A percentile compares a stretch with the other conserved stretches of the same genome.
Conservation (phyloP, 1,284 basidiomycete species). For the Cryptococcus sp. region DNA sequence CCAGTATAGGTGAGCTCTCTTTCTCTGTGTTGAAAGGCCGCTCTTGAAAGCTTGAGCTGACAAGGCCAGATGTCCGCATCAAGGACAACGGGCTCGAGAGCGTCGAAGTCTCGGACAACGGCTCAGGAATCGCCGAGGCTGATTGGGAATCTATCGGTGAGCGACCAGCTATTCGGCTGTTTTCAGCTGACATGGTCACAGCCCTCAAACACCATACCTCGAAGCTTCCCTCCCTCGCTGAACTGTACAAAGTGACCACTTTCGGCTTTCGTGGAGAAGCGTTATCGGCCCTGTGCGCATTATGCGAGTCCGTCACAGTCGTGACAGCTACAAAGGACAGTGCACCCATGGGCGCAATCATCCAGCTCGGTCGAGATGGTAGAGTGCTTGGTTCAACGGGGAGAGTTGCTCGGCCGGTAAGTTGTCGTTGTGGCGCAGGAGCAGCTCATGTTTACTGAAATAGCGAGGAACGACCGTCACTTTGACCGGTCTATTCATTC, state of each 20-base stretch:
- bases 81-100: conserved; percentile 83
- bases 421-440: conserved; percentile 28
- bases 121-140: conserved; percentile 73
- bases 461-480: conserved; percentile 86
- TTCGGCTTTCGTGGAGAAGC: conserved; percentile 98
- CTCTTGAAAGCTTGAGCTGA: background rate
- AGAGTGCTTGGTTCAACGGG: conserved; percentile 58
- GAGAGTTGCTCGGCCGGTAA: conserved; percentile 72
- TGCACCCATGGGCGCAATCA: conserved; percentile 73
- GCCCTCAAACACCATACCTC: conserved; percentile 93
- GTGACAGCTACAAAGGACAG: conserved; percentile 71
- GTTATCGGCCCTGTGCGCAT: conserved; percentile 84
- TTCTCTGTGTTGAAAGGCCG: background rate
- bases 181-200: conserved; percentile 36
- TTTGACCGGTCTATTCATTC: conserved; percentile 72
- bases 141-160: conserved; percentile 79
- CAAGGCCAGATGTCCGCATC: conserved; percentile 75
- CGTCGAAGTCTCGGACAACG: conserved; percentile 92
- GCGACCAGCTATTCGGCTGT: conserved; percentile 30
- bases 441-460: conserved; percentile 4
- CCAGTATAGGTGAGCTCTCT: conserved; percentile 69
- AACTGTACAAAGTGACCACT: conserved; percentile 73
- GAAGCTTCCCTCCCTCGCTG: conserved; percentile 76
- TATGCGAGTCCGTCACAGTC: conserved; percentile 70
- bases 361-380: conserved; percentile 71